phyloP scores from a whole-genome alignment of 2,329 filamentous ascomycete genomes.

The Xylaria sp. region DNA sequence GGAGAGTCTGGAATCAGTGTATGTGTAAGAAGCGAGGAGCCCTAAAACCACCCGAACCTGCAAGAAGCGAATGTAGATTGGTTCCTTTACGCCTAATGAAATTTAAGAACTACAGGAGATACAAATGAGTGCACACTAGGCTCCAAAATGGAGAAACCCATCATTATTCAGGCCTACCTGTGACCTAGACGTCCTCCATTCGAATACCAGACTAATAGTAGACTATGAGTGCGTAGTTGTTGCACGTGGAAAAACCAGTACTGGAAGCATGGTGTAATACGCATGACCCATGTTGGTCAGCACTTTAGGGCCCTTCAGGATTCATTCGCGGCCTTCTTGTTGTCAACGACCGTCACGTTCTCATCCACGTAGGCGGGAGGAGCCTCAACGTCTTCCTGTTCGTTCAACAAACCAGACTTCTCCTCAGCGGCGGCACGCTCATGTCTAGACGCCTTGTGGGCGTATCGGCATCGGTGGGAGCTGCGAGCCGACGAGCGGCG shows the following conservation, averaged over 20 bases:
- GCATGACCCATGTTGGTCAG: neutral
- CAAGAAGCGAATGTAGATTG: conserved; percentile 2
- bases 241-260: conserved; percentile 3
- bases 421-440: conserved; percentile 52
- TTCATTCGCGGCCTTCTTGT: conserved; percentile 40
- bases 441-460: conserved; percentile 43
- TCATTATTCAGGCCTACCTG: neutral
- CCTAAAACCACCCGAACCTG: neutral
- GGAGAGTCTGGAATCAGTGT: neutral
- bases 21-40: neutral
- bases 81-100: conserved; percentile 2
- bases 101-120: conserved; percentile 11
- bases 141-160: conserved; percentile 8
- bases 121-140: conserved; percentile 5
- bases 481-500: conserved; percentile 50
- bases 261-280: neutral
- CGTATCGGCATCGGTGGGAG: conserved; percentile 41
- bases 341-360: conserved; percentile 30
- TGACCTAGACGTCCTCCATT: neutral
- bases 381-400: conserved; percentile 42
- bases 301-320: conserved; percentile 23
- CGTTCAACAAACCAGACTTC: conserved; percentile 56
- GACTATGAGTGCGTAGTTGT: neutral
- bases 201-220: neutral
- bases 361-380: conserved; percentile 41